Evolutionary conservation across 2,329 filamentous ascomycete species (phyloP).

Genomic region (Conoideocrella luteorostrata): DNA sequence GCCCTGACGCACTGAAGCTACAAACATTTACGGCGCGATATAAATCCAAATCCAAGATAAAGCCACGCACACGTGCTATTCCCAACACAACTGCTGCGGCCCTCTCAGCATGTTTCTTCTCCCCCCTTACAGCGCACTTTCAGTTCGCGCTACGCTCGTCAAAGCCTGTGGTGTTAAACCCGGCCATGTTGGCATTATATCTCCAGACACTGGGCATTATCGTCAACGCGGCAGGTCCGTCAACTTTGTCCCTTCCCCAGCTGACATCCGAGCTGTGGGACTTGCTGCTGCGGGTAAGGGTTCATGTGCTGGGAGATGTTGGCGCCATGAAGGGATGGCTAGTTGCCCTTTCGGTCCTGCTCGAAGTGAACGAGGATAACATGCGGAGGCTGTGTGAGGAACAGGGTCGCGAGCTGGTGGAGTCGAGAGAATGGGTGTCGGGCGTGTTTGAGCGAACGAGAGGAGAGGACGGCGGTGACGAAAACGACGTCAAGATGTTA

Average conservation of each 20-base stretch:
- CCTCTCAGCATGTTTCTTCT: slow-evolving; percentile 74
- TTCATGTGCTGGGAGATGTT: slow-evolving; percentile 53
- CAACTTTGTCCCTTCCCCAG: slow-evolving; percentile 66
- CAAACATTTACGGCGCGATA: slow-evolving; percentile 70
- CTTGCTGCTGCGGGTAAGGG: slow-evolving; percentile 66
- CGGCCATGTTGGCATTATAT: slow-evolving; percentile 70
- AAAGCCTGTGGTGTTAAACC: slow-evolving; percentile 60
- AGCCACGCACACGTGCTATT: slow-evolving; percentile 47
- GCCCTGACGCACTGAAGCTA: slow-evolving; percentile 80
- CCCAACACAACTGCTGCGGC: slow-evolving; percentile 74
- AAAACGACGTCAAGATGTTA: slow-evolving; percentile 72
- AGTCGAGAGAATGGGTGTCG: slow-evolving; percentile 81
- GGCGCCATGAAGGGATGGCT: slow-evolving; percentile 67
- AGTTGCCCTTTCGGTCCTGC: slow-evolving; percentile 68
- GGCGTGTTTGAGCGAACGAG: slow-evolving; percentile 61
- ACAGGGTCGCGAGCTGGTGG: slow-evolving; percentile 70
- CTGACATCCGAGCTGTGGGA: slow-evolving; percentile 82
- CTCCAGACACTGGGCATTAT: slow-evolving; percentile 81
- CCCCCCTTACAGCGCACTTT: slow-evolving; percentile 76
- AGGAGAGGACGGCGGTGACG: slow-evolving; percentile 53
- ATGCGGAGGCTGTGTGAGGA: slow-evolving; percentile 66
- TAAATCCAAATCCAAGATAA: slow-evolving; percentile 27
- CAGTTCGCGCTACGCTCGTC: slow-evolving; percentile 52
- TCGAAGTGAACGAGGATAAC: slow-evolving; percentile 75
- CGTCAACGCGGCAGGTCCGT: slow-evolving; percentile 75